Base-by-base conservation (phyloP, 192 early-diverging fungal genomes). In the Martensiomyces pterosporus region DNA sequence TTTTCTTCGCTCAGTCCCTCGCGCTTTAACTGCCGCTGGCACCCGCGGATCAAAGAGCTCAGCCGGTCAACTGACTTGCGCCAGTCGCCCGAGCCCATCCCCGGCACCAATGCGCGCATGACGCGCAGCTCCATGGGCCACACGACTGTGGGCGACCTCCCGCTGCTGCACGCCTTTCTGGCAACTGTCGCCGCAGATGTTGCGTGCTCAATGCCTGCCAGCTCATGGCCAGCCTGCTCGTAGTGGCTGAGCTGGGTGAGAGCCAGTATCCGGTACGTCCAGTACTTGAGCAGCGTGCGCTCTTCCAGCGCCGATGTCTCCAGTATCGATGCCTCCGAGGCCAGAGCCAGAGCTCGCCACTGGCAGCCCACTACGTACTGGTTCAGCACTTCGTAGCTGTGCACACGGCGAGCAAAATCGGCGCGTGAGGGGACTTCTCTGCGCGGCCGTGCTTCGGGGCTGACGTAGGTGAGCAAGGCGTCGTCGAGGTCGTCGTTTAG, bases 101-200 rank as follows among this genome's bases (percentile, higher is more conserved):
- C 64, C 0, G 71, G 52, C 0, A 47, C 14, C 39, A 29, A 53
- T n/a, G 72, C 72, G 0, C 72, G 24, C 27, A 75, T 15, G 9
- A 68, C 26, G 0, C 72, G 55, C 26, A 75, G 49, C 45, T 64
- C 72, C 18, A 67, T 64, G 50, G 72, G 72, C 72, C 72, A 75
- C 17, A 16, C 41, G 0, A 25, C 24, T 24, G 43, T 45, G 10
- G 43, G 37, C 29, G 43, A 19, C 13, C 42, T 27, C 8, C 54
- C 54, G 14, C 14, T 16, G 21, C 27, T 9, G 16, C 13, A 17
- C 4, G 48, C 27, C 2, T 17, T 2, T 4, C 26, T 24, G 9
- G 24, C 45, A 37, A 47, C 6, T 3, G n/a, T 10, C 15, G 47
- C 50, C 32, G 34, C 27, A 12, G 12, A 1, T 12, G 55, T 33